Conservation (phyloP, 2,329 filamentous ascomycete genomes). For the Ophiosphaerella herpotricha region DNA sequence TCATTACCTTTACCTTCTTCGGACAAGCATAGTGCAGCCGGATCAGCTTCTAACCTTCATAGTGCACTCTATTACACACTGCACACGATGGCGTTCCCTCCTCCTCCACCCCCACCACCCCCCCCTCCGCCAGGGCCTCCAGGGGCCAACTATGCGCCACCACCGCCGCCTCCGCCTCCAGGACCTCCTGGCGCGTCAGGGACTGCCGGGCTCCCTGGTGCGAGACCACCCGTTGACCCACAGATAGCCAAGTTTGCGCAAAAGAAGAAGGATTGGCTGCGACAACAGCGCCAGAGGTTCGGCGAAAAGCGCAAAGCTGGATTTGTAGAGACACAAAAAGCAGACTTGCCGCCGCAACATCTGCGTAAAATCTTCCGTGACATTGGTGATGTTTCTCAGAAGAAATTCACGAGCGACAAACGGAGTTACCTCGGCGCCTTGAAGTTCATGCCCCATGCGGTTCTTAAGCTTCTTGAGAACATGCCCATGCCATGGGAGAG, state of each 20-base stretch:
- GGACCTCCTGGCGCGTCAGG: slow-evolving; percentile 58
- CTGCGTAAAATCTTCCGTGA: slow-evolving; percentile 97
- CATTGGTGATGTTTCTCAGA: slow-evolving; percentile 98
- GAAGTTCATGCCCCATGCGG: slow-evolving; percentile 99
- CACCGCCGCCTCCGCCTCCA: slow-evolving; percentile 65
- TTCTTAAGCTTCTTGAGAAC: slow-evolving; percentile 95
- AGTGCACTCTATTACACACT: neutral
- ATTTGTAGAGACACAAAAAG: slow-evolving; percentile 97
- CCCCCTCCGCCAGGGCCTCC: slow-evolving; percentile 34
- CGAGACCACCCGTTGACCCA: slow-evolving; percentile 77
- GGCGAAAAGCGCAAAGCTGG: slow-evolving; percentile 96
- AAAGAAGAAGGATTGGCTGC: slow-evolving; percentile 99
- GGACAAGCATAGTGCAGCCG: no score
- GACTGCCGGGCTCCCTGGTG: slow-evolving; percentile 61
- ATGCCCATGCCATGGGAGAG: slow-evolving; percentile 99
- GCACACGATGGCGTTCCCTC: slow-evolving; percentile 32
- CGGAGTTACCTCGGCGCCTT: slow-evolving; percentile 94
- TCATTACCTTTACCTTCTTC: no score
- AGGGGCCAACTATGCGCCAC: slow-evolving; percentile 30
- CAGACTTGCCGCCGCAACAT: slow-evolving; percentile 98
- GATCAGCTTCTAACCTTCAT: neutral
- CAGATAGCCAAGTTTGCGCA: slow-evolving; percentile 93
- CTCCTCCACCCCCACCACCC: slow-evolving; percentile 51
- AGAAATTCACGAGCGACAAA: slow-evolving; percentile 99
- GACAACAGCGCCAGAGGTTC: slow-evolving; percentile 86